Evolutionary conservation across 1,284 basidiomycete species (phyloP).

Genomic region (Tilletia walkeri): DNA sequence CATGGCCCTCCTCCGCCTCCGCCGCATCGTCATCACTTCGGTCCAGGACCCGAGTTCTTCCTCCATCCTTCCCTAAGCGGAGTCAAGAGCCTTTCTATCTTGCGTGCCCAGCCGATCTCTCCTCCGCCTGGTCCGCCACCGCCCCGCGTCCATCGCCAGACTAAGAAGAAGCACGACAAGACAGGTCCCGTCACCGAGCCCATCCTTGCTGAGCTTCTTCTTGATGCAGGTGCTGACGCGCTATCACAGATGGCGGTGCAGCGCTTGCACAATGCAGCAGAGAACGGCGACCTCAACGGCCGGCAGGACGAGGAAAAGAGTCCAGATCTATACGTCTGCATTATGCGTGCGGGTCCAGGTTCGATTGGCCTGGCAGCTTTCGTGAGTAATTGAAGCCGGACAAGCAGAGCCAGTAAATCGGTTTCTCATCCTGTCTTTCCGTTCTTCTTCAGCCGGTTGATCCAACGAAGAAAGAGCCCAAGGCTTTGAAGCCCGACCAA

Average conservation of each 20-base stretch:
- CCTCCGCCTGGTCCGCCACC: background rate
- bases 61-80: background rate
- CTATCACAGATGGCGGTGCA: background rate
- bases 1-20: background rate
- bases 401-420: background rate
- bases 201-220: background rate
- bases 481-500: background rate
- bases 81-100: background rate
- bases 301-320: too few species aligned
- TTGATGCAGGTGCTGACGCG: background rate
- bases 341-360: background rate
- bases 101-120: background rate
- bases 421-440: background rate
- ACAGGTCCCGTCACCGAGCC: background rate
- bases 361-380: background rate
- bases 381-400: background rate
- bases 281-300: background rate
- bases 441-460: background rate
- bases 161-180: background rate
- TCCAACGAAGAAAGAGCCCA: background rate
- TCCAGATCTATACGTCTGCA: background rate
- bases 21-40: background rate
- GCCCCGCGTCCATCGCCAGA: background rate
- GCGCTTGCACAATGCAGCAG: background rate
- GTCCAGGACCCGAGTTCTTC: background rate